These are phyloP conservation scores for Sabuloglossum arenarium DNA, from an alignment of 495 filamentous ascomycete species.

Conservation along the genomic window DNA sequence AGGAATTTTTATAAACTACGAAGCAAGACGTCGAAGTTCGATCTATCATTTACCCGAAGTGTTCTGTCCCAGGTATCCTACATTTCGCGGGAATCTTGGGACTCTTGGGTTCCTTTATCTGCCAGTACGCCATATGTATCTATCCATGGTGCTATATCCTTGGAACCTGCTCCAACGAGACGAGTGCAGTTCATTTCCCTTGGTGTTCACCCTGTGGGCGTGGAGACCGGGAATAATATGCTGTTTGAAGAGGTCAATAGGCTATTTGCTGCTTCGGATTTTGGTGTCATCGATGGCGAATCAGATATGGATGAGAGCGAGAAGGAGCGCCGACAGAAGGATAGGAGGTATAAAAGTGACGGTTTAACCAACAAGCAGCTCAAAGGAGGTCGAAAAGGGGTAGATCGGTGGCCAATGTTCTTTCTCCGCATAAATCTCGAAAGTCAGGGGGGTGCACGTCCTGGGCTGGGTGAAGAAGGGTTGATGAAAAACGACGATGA, in stretches of 20 bases:
- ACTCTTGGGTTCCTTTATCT: slow-evolving; percentile 45
- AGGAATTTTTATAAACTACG: neutral
- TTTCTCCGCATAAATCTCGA: slow-evolving; percentile 45
- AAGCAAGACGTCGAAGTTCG: neutral
- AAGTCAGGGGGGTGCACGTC: neutral
- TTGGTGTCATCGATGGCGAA: slow-evolving; percentile 33
- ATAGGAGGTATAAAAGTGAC: slow-evolving; percentile 24
- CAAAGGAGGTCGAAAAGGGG: slow-evolving; percentile 34
- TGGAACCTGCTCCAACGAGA: slow-evolving; percentile 45
- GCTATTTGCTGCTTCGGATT: slow-evolving; percentile 55
- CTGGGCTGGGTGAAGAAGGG: neutral
- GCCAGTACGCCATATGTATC: slow-evolving; percentile 37
- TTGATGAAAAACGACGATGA: neutral
- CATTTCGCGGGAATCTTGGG: slow-evolving; percentile 25
- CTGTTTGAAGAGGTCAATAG: slow-evolving; percentile 65
- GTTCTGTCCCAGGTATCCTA: slow-evolving; percentile 45
- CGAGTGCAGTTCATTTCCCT: slow-evolving; percentile 62
- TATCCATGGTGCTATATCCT: slow-evolving; percentile 47
- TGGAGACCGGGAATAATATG: slow-evolving; percentile 33
- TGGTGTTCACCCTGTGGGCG: slow-evolving; percentile 27
- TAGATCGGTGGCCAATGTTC: slow-evolving; percentile 86
- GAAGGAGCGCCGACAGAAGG: slow-evolving; percentile 17
- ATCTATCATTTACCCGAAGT: slow-evolving; percentile 21
- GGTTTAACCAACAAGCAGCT: slow-evolving; percentile 34
- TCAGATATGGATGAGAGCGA: slow-evolving; percentile 15